These are phyloP conservation scores for Mycena crocata DNA, from an alignment of 768 basidiomycete species.

Conservation along the genomic window DNA sequence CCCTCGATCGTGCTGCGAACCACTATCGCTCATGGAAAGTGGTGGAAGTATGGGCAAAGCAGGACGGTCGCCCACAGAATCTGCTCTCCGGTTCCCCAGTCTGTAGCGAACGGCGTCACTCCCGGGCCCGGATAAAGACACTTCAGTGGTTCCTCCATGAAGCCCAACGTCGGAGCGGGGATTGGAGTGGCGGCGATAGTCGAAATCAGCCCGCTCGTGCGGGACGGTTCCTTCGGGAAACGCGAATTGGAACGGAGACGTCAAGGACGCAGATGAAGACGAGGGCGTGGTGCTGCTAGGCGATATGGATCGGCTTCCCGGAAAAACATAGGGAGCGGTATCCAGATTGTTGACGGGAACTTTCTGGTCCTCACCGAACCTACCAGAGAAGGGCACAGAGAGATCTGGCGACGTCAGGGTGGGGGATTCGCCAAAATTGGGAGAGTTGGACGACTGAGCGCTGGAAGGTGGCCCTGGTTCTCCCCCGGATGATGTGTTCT, in stretches of 20 bases:
- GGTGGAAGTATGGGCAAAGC: conserved; percentile 60
- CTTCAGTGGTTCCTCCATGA: conserved; percentile 65
- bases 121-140: conserved; percentile 64
- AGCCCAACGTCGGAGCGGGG: conserved; percentile 72
- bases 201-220: conserved; percentile 73
- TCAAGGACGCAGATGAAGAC: conserved; percentile 71
- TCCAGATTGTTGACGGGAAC: conserved; percentile 62
- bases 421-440: conserved; percentile 69
- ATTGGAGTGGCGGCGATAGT: conserved; percentile 70
- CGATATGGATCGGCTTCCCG: conserved; percentile 78
- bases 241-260: conserved; percentile 75
- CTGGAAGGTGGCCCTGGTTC: conserved; percentile 55
- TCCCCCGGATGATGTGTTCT: conserved; percentile 51
- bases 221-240: conserved; percentile 65
- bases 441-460: conserved; percentile 62
- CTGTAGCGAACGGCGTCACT: conserved; percentile 73
- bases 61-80: conserved; percentile 61
- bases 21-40: conserved; percentile 63
- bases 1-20: conserved; percentile 62
- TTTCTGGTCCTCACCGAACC: conserved; percentile 70
- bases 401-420: conserved; percentile 52
- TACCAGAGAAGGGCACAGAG: conserved; percentile 37
- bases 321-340: conserved; percentile 68
- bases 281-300: conserved; percentile 74
- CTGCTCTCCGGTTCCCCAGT: conserved; percentile 59